Conservation (phyloP, 164 flowering plant species). For the Liquidambar formosana region DNA sequence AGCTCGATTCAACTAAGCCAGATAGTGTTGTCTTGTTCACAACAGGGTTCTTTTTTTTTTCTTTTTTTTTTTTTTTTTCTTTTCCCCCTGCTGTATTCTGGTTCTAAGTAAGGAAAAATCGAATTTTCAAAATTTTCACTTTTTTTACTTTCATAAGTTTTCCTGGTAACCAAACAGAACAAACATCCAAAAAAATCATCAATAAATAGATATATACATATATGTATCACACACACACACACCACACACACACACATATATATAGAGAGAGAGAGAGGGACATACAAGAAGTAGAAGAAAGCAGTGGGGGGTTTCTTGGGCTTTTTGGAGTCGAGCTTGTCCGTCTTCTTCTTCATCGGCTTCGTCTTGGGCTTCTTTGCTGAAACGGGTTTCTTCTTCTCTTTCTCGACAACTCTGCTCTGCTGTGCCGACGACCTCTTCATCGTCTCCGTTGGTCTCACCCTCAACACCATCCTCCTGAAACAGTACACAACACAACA, state of each 20-base stretch:
- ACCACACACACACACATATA: background rate
- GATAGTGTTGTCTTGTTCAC: too few relatives aligned
- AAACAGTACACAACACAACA: background rate
- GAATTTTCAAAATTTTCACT: too few relatives aligned
- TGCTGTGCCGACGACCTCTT: constrained; percentile 23
- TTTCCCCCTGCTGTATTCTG: too few relatives aligned
- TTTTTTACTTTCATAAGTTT: too few relatives aligned
- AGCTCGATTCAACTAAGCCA: too few relatives aligned
- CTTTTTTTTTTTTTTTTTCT: too few relatives aligned
- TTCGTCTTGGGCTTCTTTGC: constrained; percentile 33
- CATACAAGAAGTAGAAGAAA: constrained; percentile 84
- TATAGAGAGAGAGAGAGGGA: constrained; percentile 2
- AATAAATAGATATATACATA: too few relatives aligned
- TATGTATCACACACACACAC: background rate
- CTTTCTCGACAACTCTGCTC: constrained; percentile 19
- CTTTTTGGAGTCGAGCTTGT: constrained; percentile 50
- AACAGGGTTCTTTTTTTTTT: too few relatives aligned
- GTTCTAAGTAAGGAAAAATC: too few relatives aligned
- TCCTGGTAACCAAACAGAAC: background rate
- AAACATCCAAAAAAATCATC: too few relatives aligned
- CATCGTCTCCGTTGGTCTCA: constrained; percentile 13
- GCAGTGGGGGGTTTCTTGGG: constrained; percentile 97
- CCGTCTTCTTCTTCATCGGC: constrained; percentile 35
- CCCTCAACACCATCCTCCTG: constrained; percentile 22
- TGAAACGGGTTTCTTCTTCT: constrained; percentile 21